Evolutionary conservation across 495 filamentous ascomycete genomes (phyloP).

Genomic region (Trypethelium eluteriae): DNA sequence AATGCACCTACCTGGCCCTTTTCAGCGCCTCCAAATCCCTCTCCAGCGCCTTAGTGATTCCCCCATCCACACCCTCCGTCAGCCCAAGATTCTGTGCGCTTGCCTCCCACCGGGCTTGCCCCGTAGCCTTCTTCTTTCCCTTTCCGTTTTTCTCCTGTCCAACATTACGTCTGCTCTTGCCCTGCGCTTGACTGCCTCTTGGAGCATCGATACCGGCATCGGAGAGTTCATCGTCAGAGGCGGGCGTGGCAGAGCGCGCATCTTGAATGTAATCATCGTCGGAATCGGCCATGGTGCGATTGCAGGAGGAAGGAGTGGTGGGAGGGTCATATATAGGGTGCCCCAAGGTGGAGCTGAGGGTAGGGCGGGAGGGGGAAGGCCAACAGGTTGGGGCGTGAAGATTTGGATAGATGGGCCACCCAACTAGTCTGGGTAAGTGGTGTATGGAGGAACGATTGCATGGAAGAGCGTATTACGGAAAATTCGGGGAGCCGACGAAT

Average conservation of each 20-base stretch:
- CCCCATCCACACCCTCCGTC: constrained; percentile 69
- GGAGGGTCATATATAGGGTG: not conserved
- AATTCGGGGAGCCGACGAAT: no score
- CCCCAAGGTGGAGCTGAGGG: not conserved
- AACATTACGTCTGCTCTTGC: constrained; percentile 14
- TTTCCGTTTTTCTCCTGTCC: constrained; percentile 16
- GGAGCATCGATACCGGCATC: constrained; percentile 19
- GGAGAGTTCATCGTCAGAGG: constrained; percentile 69
- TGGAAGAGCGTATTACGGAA: no score
- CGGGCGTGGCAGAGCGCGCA: constrained; percentile 42
- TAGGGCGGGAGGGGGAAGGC: not conserved
- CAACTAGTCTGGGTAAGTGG: no score
- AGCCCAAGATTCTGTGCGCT: constrained; percentile 42
- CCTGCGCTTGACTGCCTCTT: not conserved
- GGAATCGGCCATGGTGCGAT: constrained; percentile 56
- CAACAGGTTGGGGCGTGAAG: no score
- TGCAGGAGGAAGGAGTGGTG: not conserved
- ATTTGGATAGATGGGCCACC: no score
- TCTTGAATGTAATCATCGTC: constrained; percentile 79
- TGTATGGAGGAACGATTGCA: no score
- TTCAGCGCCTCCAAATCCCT: constrained; percentile 63
- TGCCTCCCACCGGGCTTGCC: constrained; percentile 51
- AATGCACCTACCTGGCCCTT: constrained; percentile 56
- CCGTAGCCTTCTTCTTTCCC: constrained; percentile 40
- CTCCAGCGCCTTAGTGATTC: constrained; percentile 61